Evolutionary conservation across 805 yeast genomes (phyloP).

Genomic region (Saccharomycopsis capsularis): DNA sequence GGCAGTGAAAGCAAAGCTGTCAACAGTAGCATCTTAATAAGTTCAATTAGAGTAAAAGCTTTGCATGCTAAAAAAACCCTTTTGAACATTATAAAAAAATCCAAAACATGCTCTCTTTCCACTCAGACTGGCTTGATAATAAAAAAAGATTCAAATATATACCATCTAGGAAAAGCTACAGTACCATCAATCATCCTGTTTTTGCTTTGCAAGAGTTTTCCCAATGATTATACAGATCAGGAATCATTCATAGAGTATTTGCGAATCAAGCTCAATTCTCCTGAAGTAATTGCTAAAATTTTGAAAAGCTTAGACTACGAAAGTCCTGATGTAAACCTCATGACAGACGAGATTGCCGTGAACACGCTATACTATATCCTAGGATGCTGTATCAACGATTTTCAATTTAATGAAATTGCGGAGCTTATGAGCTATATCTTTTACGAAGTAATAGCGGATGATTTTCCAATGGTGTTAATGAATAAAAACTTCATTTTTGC

Average conservation of each 20-base stretch:
- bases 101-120: conserved; percentile 14
- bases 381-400: conserved; percentile 71
- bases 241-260: conserved; percentile 36
- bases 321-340: conserved; percentile 16
- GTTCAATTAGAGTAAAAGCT: neutral
- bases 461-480: conserved; percentile 49
- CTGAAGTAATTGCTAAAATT: conserved; percentile 30
- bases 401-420: conserved; percentile 66
- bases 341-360: conserved; percentile 46
- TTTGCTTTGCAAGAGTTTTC: conserved; percentile 9
- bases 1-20: too few relatives aligned
- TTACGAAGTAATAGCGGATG: conserved; percentile 50
- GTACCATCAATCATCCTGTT: conserved; percentile 4
- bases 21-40: neutral
- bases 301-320: conserved; percentile 24
- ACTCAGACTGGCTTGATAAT: conserved; percentile 1
- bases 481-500: neutral
- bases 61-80: conserved; percentile 5
- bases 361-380: conserved; percentile 50
- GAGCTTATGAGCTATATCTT: conserved; percentile 62
- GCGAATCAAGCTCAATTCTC: conserved; percentile 37
- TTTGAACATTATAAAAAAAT: conserved; percentile 7
- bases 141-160: conserved; percentile 8
- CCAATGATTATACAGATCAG: neutral
- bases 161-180: conserved; percentile 12